A percentile compares a stretch with the other conserved stretches of the same genome.
Conservation (phyloP, 139 green algal genomes). For the Coccomyxa sp. region DNA sequence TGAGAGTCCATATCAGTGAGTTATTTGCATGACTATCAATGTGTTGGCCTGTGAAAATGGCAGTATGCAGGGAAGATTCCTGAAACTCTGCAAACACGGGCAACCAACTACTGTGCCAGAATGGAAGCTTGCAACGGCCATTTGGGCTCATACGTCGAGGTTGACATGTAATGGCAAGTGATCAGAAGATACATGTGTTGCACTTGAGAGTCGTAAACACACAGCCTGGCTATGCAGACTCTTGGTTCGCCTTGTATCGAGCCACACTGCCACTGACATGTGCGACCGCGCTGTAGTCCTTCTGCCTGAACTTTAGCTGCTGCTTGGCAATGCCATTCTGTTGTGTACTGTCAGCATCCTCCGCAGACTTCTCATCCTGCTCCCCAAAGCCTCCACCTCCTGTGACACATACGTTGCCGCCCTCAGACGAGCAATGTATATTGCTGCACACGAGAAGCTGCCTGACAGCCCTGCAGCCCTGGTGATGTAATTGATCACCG, state of each 20-base stretch:
- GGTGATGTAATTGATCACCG: neutral
- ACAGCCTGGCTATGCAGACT: constrained; percentile 46
- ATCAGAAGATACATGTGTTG: no score
- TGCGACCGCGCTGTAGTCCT: neutral
- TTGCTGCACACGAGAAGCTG: neutral
- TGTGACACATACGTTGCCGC: neutral
- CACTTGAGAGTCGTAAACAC: no score
- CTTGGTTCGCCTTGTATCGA: constrained; percentile 36
- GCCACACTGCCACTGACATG: constrained; percentile 29
- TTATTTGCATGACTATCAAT: no score
- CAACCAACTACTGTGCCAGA: no score
- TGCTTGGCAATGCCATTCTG: neutral
- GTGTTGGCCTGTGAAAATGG: no score
- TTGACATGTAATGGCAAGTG: no score
- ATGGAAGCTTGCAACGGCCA: no score
- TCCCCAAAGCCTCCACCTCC: neutral
- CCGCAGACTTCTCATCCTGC: constrained; percentile 14
- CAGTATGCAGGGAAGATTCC: no score
- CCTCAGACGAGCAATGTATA: neutral
- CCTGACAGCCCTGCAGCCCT: neutral
- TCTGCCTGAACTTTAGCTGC: constrained; percentile 8
- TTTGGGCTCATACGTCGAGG: no score
- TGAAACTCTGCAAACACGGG: no score
- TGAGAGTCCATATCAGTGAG: no score
- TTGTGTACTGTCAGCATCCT: neutral